Evolutionary conservation across 148 eudicot species (phyloP).

Genomic region (Simmondsia chinensis): DNA sequence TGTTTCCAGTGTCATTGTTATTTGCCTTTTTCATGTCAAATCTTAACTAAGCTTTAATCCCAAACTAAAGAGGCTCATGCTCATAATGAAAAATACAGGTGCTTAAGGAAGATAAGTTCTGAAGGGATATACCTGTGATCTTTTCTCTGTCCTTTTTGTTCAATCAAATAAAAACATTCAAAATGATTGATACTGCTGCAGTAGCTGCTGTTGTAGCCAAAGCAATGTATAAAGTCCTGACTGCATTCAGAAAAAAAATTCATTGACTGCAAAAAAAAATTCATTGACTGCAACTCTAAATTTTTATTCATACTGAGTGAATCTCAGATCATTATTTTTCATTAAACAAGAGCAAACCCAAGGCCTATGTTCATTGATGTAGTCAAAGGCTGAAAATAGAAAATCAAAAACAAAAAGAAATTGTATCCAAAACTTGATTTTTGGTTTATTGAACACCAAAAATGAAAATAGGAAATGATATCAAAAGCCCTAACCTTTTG

Average conservation of each 20-base stretch:
- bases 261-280: background rate
- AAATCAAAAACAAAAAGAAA: too few species aligned
- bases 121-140: constrained; percentile 3
- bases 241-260: constrained; percentile 2
- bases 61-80: background rate
- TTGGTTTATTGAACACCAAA: background rate
- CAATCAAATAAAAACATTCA: constrained; percentile 3
- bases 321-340: too few species aligned
- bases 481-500: constrained; percentile 9
- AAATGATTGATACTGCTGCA: constrained; percentile 11
- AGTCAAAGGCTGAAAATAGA: too few species aligned
- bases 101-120: background rate
- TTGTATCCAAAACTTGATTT: background rate
- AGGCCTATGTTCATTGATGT: too few species aligned
- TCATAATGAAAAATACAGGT: background rate
- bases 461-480: background rate
- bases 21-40: too few species aligned
- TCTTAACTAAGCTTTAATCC: too few species aligned
- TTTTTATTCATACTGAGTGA: too few species aligned
- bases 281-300: background rate
- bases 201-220: constrained; percentile 6
- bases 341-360: too few species aligned
- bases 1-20: too few species aligned
- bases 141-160: constrained; percentile 4
- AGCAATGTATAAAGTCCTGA: constrained; percentile 3